Conservation (phyloP, 352 stramenopile species). For the Chloridella minuta region DNA sequence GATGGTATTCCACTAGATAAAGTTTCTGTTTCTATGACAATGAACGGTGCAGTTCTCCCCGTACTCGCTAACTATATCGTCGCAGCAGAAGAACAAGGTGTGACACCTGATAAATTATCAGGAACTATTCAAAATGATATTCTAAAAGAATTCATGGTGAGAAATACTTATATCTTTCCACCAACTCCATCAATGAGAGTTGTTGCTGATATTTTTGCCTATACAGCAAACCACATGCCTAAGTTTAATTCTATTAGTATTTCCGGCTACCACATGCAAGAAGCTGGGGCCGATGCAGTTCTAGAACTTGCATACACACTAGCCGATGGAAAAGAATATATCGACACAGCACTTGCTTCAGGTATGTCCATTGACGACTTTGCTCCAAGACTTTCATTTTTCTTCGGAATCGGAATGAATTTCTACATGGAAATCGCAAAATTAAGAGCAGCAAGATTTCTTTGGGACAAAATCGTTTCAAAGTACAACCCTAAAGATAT, state of each 20-base stretch:
- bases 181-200: constrained; percentile 60
- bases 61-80: constrained; percentile 80
- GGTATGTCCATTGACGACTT: constrained; percentile 60
- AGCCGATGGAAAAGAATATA: constrained; percentile 77
- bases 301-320: constrained; percentile 83
- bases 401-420: constrained; percentile 88
- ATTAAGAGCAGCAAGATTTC: constrained; percentile 48
- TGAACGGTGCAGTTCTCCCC: constrained; percentile 81
- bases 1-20: constrained; percentile 67
- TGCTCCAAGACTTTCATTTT: constrained; percentile 66
- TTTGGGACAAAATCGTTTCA: constrained; percentile 58
- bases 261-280: constrained; percentile 83
- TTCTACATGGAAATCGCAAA: constrained; percentile 86
- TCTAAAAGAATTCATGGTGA: constrained; percentile 72
- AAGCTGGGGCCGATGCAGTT: constrained; percentile 59
- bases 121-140: constrained; percentile 87
- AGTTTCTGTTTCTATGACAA: constrained; percentile 88
- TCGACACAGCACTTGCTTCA: constrained; percentile 49
- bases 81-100: constrained; percentile 64
- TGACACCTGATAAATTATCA: constrained; percentile 40
- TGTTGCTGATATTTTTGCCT: constrained; percentile 81
- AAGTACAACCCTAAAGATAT: constrained; percentile 56
- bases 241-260: constrained; percentile 92
- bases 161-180: constrained; percentile 94
- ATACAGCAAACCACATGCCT: constrained; percentile 65